Percentiles rank a stretch among this genome's conserved stretches.
Evolutionary conservation across 2,329 filamentous ascomycete genomes (phyloP).

Genomic region (Aspergillus hortae): DNA sequence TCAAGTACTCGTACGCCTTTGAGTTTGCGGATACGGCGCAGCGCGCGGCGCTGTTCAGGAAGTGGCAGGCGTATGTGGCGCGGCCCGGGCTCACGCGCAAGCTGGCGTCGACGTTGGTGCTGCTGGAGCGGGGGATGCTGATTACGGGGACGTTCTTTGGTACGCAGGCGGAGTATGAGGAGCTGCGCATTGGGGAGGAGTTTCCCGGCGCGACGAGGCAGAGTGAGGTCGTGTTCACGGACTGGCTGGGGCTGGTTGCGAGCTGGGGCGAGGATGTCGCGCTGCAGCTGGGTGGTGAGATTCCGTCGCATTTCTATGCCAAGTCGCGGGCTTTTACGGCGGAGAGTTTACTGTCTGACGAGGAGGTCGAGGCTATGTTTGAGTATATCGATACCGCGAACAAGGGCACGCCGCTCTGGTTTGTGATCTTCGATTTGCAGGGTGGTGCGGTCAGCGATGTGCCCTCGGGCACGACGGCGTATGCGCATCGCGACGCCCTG

Average conservation of each 20-base stretch:
- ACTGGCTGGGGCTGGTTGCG: slow-evolving; percentile 27
- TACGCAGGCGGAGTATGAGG: slow-evolving; percentile 53
- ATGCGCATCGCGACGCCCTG: slow-evolving; percentile 60
- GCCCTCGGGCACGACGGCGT: slow-evolving; percentile 54
- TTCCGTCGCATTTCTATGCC: slow-evolving; percentile 53
- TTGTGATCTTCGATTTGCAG: slow-evolving; percentile 59
- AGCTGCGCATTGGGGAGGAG: slow-evolving; percentile 25
- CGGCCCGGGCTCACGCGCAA: slow-evolving; percentile 56
- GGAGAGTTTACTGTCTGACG: slow-evolving; percentile 47
- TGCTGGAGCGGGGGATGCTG: slow-evolving; percentile 53
- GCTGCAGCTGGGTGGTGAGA: slow-evolving; percentile 30
- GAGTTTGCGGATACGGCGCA: slow-evolving; percentile 47
- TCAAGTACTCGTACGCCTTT: slow-evolving; percentile 58
- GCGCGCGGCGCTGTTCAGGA: slow-evolving; percentile 49
- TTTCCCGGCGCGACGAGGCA: slow-evolving; percentile 19
- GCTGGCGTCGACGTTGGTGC: slow-evolving; percentile 55
- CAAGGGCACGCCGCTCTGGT: slow-evolving; percentile 55
- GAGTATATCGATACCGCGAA: slow-evolving; percentile 48
- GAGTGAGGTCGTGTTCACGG: slow-evolving; percentile 23
- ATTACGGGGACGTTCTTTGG: slow-evolving; percentile 64
- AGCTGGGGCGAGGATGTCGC: slow-evolving; percentile 24
- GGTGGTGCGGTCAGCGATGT: slow-evolving; percentile 59
- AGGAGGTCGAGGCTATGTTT: slow-evolving; percentile 51
- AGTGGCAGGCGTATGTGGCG: slow-evolving; percentile 57
- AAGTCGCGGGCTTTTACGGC: slow-evolving; percentile 54